Evolutionary conservation across 1,284 basidiomycete species (phyloP).

Genomic region (Coniferiporia weirii): DNA sequence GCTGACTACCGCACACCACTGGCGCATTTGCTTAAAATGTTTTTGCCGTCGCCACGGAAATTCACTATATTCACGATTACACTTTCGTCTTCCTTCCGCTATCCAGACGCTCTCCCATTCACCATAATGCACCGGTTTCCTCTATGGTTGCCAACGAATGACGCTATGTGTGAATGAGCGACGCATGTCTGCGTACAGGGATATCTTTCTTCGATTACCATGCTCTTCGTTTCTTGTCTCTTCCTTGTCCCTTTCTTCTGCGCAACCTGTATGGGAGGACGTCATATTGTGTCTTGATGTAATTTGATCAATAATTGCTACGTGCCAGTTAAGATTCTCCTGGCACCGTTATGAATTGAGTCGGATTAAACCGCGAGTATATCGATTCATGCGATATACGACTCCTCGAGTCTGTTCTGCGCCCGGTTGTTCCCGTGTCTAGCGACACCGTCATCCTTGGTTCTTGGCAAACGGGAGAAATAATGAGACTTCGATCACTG

Average conservation of each 20-base stretch:
- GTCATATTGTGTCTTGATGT: constrained; percentile 9
- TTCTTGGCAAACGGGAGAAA: no score
- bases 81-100: background rate
- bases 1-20: background rate
- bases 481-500: no score
- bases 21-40: background rate
- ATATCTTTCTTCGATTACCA: background rate
- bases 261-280: constrained; percentile 11
- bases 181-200: background rate
- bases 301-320: constrained; percentile 6
- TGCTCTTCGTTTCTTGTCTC: background rate
- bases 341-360: no score
- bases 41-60: background rate
- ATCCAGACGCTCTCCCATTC: background rate
- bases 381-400: no score
- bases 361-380: no score
- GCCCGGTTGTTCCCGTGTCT: no score
- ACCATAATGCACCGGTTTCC: background rate
- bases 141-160: background rate
- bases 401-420: no score
- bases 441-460: no score
- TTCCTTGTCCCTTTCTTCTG: background rate
- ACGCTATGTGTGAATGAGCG: constrained; percentile 2
- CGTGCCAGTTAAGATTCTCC: no score
- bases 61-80: background rate